Conservation (phyloP, 129 eudicot genomes). For the Rutidosis leptorrhynchoides region DNA sequence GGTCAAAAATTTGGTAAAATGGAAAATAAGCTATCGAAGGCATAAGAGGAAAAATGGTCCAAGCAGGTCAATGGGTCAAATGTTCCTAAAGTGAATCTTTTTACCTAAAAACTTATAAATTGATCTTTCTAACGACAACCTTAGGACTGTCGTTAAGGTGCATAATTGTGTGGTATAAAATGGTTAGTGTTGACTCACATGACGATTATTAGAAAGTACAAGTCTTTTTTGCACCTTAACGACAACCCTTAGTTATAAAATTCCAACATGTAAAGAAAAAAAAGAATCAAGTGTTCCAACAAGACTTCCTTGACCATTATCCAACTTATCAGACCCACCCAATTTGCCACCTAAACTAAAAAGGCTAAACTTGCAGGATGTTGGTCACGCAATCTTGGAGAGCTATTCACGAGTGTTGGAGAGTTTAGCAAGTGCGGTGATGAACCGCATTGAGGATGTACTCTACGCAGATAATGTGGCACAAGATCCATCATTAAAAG, state of each 20-base stretch:
- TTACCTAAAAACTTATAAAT: background rate
- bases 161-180: too few relatives aligned
- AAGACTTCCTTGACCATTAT: background rate
- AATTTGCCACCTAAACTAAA: background rate
- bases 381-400: conserved; percentile 64
- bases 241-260: too few relatives aligned
- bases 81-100: background rate
- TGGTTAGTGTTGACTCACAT: too few relatives aligned
- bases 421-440: conserved; percentile 71
- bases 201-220: too few relatives aligned
- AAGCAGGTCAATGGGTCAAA: background rate
- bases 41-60: background rate
- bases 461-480: conserved; percentile 61
- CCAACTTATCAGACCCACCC: background rate
- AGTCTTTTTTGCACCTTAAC: too few relatives aligned
- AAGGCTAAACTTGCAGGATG: conserved; percentile 45
- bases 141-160: too few relatives aligned
- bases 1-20: background rate
- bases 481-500: conserved; percentile 49
- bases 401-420: conserved; percentile 78
- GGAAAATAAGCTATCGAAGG: background rate
- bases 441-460: conserved; percentile 70
- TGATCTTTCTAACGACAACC: too few relatives aligned
- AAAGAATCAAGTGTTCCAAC: background rate
- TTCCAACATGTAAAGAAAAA: too few relatives aligned